Evolutionary conservation across 2,329 filamentous ascomycete species (phyloP), one percentile per base, ranked within the genome.

Genomic region (Madurella fahalii): DNA sequence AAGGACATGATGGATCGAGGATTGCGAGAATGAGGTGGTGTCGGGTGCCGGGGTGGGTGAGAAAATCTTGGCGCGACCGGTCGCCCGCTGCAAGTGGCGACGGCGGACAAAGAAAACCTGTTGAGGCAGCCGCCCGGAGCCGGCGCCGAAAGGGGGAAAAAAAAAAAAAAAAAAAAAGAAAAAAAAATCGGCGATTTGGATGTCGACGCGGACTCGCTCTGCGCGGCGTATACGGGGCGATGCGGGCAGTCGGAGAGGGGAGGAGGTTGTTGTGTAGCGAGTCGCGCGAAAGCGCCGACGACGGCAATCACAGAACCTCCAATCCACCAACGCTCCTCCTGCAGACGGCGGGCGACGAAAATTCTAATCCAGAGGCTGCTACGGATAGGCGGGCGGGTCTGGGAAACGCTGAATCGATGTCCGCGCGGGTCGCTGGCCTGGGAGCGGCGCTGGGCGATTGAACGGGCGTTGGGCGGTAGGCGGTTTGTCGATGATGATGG

Each of bases 1-100:
- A 81, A 84, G 73, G 81, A 83, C 82, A 85, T 85, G 70, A 71
- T 79, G 74, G 60, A 59, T 40, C 50, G 51, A 53, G 16, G 41
- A 52, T 55, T 37, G 52, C 46, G 54, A 25, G 44, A 40, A 55
- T 49, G 50, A 40, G 50, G 31, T 43, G 50, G 40, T 43, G 71
- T 68, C 65, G 63, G 68, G 70, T 65, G 69, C 69, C 63, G 64
- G 58, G 62, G 58, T 60, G 65, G 59, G 64, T 59, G 57, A 53
- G 52, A 57, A 53, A 54, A 53, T 57, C 57, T 61, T 57, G 58
- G 58, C 57, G 56, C 56, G 51, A 50, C 44, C 34, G 50, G 47
- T 53, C 53, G 52, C 49, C 50, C 40, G 45, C 44, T 37, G 40
- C 25, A 31, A n/a, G 58, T 58, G 60, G 60, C 56, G 57, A 58